Evolutionary conservation across 495 filamentous ascomycete species (phyloP).

Genomic region (Lophiostoma macrostomum): DNA sequence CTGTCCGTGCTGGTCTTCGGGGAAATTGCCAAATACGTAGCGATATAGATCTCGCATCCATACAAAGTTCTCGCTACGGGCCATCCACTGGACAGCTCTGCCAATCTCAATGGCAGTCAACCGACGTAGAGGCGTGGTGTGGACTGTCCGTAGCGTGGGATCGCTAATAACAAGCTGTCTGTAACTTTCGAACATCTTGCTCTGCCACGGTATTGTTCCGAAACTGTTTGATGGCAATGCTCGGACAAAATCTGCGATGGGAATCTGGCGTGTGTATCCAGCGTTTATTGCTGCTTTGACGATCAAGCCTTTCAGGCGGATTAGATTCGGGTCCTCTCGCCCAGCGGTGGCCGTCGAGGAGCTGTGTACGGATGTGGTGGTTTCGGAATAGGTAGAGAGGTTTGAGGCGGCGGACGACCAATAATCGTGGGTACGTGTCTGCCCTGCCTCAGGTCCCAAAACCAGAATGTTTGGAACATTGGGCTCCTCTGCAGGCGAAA

Average conservation of each 20-base stretch:
- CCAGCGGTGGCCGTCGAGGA: constrained; percentile 65
- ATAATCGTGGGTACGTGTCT: constrained; percentile 37
- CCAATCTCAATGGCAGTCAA: constrained; percentile 69
- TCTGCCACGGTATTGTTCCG: constrained; percentile 66
- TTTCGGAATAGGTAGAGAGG: constrained; percentile 65
- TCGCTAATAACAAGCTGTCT: constrained; percentile 71
- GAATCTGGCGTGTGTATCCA: constrained; percentile 59
- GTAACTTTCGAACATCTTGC: constrained; percentile 69
- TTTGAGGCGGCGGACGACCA: constrained; percentile 75
- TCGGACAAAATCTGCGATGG: constrained; percentile 68
- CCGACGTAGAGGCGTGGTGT: constrained; percentile 54
- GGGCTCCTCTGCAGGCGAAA: constrained; percentile 72
- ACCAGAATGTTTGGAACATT: constrained; percentile 80
- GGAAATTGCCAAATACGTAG: constrained; percentile 78
- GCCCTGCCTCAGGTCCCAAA: constrained; percentile 58
- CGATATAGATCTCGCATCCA: constrained; percentile 79
- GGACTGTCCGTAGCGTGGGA: constrained; percentile 55
- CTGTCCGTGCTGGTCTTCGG: constrained; percentile 65
- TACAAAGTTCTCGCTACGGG: constrained; percentile 60
- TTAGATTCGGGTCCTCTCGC: constrained; percentile 69
- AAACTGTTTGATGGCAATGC: constrained; percentile 73
- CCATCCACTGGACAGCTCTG: constrained; percentile 71
- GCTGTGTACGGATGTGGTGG: constrained; percentile 37
- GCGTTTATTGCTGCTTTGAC: constrained; percentile 78
- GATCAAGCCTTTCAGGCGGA: constrained; percentile 69